These are phyloP conservation scores for Globisporangium solare DNA, from an alignment of 352 stramenopile genomes.

Conservation along the genomic window DNA sequence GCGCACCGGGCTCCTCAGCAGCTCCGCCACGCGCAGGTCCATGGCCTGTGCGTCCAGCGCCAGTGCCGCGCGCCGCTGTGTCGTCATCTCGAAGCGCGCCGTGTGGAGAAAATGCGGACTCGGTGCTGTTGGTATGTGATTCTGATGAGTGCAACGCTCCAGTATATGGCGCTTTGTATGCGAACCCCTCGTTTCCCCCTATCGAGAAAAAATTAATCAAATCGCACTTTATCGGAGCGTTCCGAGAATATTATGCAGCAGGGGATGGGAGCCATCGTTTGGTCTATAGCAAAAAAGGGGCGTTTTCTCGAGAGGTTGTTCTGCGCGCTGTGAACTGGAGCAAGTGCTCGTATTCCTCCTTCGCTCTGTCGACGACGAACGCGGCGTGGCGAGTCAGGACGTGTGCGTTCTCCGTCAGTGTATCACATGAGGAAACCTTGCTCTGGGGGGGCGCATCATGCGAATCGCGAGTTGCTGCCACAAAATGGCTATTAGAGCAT, in stretches of 20 bases:
- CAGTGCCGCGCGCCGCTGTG: background rate
- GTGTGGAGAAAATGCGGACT: conserved; percentile 1
- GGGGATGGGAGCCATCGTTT: background rate
- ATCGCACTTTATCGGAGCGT: conserved; percentile 7
- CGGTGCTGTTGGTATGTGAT: background rate
- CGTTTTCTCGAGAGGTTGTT: too few species aligned
- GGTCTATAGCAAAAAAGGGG: background rate
- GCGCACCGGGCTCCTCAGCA: conserved; percentile 35
- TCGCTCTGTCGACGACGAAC: too few species aligned
- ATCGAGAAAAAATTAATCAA: conserved; percentile 10
- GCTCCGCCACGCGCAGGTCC: conserved; percentile 5
- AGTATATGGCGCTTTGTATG: background rate
- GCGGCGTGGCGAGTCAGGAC: too few species aligned
- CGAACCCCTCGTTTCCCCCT: conserved; percentile 7
- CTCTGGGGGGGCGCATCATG: too few species aligned
- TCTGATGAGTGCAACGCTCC: background rate
- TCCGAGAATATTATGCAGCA: background rate
- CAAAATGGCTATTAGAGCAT: too few species aligned
- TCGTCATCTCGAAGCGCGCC: conserved; percentile 1
- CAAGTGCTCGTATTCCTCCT: too few species aligned
- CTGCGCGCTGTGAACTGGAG: too few species aligned
- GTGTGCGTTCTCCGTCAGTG: too few species aligned
- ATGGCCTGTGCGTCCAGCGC: background rate
- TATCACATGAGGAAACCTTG: too few species aligned
- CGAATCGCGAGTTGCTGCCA: too few species aligned